These are phyloP conservation scores for Helminthosporium solani DNA, from an alignment of 2,329 filamentous ascomycete species.

Conservation along the genomic window DNA sequence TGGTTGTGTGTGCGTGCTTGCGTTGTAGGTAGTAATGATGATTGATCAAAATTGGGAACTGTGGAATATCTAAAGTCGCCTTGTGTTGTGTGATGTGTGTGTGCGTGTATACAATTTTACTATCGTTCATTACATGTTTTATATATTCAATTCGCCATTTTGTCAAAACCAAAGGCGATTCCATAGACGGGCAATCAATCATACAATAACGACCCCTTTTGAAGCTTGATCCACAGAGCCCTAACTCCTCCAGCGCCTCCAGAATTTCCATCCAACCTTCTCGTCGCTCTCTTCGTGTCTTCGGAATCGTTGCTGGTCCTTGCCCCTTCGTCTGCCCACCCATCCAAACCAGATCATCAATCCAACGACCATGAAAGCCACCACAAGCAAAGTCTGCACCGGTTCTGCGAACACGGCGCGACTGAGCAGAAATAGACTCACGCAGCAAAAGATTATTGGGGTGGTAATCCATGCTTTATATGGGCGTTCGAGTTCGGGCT, in stretches of 20 bases:
- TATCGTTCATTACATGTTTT: too few species aligned
- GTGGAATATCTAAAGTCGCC: too few species aligned
- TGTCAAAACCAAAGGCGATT: too few species aligned
- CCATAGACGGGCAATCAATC: background rate
- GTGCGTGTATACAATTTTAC: too few species aligned
- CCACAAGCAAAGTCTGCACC: conserved; percentile 81
- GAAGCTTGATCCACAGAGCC: background rate
- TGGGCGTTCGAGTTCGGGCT: conserved; percentile 83
- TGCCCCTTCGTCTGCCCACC: conserved; percentile 57
- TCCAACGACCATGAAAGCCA: conserved; percentile 80
- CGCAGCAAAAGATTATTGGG: conserved; percentile 97
- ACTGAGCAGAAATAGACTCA: conserved; percentile 87
- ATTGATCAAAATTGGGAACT: too few species aligned
- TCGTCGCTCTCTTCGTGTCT: conserved; percentile 17
- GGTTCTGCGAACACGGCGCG: conserved; percentile 89
- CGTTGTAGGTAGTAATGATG: too few species aligned
- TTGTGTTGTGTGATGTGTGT: too few species aligned
- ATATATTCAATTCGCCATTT: too few species aligned
- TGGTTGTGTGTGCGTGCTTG: too few species aligned
- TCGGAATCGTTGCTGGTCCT: conserved; percentile 30
- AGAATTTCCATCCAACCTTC: conserved; percentile 44
- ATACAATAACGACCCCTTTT: background rate
- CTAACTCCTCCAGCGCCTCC: conserved; percentile 43
- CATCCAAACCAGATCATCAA: conserved; percentile 88
- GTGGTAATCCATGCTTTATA: conserved; percentile 97